Evolutionary conservation across 108 stramenopile genomes (phyloP), one percentile per base, ranked within the genome.

Genomic region (Aurantiochytrium sp.): DNA sequence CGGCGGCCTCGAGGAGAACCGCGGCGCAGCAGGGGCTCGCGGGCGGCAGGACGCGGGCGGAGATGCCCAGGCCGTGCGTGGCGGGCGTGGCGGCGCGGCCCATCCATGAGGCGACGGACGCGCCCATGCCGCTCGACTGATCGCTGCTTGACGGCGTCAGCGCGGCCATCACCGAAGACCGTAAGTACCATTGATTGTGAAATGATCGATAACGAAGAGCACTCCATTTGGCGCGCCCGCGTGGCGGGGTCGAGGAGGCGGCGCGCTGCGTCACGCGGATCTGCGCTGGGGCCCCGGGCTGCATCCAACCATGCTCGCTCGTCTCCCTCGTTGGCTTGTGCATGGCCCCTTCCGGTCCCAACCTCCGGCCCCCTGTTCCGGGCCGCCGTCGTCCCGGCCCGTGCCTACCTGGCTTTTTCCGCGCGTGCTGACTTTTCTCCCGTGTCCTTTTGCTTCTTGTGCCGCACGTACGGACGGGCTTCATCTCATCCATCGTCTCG

Each of bases 121-220:
- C 59, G 59, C 59, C 59, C 22, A 27, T 27, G 59, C 32, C 59
- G 32, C 59, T 65, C 24, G 59, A 65, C 59, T 65, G 59, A 19
- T 65, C 59, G 59, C 59, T 65, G 22, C 59, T 65, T 6, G 59
- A 65, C 59, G 59, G 59, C 59, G 59, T 65, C 15, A 34, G 15
- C 59, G 59, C 59, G 10, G 59, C 32, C 59, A 30, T 65, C 59
- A 34, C 34, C 24, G 59, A 65, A 65, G 59, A 65, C 59, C 59
- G 59, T 65, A 65, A 65, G 59, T 65, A 65, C 2, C 59, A 65
- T 19, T 65, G n/a, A n/a, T 65, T 2, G 19, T 65, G 15, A 65
- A 65, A 34, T n/a, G 59, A 65, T 65, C 59, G 59, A 65, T 65
- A 65, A 65, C 19, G 27, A 65, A 65, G n/a, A n/a, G n/a, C n/a